These are phyloP conservation scores for Eucalyptus sp. DNA, from an alignment of 345 rosid genomes.

Conservation along the genomic window DNA sequence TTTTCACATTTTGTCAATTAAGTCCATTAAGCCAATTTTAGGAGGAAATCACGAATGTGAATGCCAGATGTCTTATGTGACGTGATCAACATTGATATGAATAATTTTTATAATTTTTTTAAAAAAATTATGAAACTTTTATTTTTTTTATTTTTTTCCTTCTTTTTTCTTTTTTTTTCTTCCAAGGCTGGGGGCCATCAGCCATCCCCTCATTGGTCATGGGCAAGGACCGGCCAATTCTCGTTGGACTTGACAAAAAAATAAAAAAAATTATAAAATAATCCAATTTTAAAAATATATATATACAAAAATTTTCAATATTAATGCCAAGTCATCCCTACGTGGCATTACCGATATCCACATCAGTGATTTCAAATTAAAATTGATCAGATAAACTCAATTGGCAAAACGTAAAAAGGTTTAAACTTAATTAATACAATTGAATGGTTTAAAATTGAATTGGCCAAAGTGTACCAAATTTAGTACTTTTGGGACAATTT, in stretches of 20 bases:
- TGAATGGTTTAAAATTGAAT: background rate
- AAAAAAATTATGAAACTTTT: background rate
- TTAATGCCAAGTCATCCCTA: accelerated
- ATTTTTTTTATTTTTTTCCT: background rate
- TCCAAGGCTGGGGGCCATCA: background rate
- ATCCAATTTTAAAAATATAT: background rate
- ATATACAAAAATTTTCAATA: background rate
- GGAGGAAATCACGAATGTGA: background rate
- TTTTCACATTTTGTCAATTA: background rate
- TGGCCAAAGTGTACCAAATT: background rate
- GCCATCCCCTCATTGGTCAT: background rate
- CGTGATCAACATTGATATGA: accelerated
- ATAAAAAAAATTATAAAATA: background rate
- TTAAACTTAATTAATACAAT: background rate
- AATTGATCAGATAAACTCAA: background rate
- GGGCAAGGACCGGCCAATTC: background rate
- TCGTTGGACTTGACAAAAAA: background rate
- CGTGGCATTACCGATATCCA: accelerated
- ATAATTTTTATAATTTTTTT: background rate
- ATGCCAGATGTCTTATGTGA: accelerated
- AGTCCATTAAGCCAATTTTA: background rate
- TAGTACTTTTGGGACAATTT: background rate
- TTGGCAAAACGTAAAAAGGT: accelerated
- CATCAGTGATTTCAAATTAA: accelerated
- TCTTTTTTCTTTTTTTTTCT: background rate